Conservation (phyloP, 495 filamentous ascomycete genomes). For the Penicillium pulvis region DNA sequence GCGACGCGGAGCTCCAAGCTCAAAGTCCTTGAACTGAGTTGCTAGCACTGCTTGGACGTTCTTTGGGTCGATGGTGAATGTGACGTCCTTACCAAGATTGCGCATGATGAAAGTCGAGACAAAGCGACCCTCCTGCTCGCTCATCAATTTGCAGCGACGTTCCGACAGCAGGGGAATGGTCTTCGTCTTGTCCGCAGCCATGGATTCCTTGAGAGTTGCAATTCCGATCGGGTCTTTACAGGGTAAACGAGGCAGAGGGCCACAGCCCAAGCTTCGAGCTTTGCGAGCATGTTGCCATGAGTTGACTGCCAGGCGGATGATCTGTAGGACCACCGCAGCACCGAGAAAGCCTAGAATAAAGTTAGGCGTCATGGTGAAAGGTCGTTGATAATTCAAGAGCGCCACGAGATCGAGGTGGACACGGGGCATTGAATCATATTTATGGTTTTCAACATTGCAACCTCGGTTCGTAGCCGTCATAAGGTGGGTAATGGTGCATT, state of each 20-base stretch:
- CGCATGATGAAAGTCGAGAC: slow-evolving; percentile 32
- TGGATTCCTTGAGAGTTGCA: slow-evolving; percentile 26
- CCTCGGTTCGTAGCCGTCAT: background rate
- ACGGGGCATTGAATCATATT: background rate
- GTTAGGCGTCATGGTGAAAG: slow-evolving; percentile 18
- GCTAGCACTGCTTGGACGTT: slow-evolving; percentile 56
- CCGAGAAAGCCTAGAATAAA: slow-evolving; percentile 30
- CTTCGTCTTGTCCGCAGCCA: slow-evolving; percentile 34
- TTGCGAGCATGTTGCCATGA: slow-evolving; percentile 33
- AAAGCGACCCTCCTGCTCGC: slow-evolving; percentile 30
- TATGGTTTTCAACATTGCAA: slow-evolving; percentile 10
- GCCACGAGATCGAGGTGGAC: background rate
- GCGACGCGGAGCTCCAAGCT: slow-evolving; percentile 38
- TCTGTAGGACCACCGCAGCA: slow-evolving; percentile 29
- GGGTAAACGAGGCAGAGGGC: slow-evolving; percentile 31
- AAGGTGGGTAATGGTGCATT: background rate
- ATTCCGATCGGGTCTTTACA: slow-evolving; percentile 36
- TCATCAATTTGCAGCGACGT: slow-evolving; percentile 25
- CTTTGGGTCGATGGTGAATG: slow-evolving; percentile 53
- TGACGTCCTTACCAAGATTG: slow-evolving; percentile 29
- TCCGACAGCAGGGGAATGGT: slow-evolving; percentile 25
- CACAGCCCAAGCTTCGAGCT: slow-evolving; percentile 33
- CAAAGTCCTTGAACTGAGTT: slow-evolving; percentile 55
- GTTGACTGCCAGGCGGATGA: slow-evolving; percentile 26
- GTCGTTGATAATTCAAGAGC: background rate